Base-by-base conservation (phyloP, 371 early-diverging fungal species). In the Choanephora cucurbitarum region DNA sequence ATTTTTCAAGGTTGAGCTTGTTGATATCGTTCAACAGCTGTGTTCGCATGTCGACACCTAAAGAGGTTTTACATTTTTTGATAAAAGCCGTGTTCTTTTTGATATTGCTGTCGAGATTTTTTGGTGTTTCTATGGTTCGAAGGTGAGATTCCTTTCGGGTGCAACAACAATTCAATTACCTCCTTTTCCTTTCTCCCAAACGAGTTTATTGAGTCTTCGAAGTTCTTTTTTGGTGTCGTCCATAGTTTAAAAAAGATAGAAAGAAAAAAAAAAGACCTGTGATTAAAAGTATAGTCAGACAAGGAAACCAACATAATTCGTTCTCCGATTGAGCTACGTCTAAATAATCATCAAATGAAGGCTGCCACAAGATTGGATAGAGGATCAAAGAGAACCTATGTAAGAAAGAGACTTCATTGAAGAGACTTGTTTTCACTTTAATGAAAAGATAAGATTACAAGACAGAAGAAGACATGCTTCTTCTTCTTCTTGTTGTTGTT, bases 41-140 rank as follows among this genome's bases (percentile, higher is more conserved):
- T 4, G 79, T 67, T 0, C 77, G 64, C 31, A 82, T 82, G 52
- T 95, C 95, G 14, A 87, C 84, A 18, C 90, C 88, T 52, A 97
- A 72, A 22, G 85, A 82, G 0, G 93, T 78, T 58, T 91, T 91
- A 70, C 96, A 90, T 69, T 94, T 95, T 64, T 94, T 93, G 52
- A 96, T 92, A 66, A 98, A 97, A 6, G 91, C 85, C 3, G 93
- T 92, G 73, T 97, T 96, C 79, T 96, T 96, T 67, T 97, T 98
- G 52, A 98, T 89, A 71, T 92, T 95, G 57, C 95, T 91, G 66
- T 98, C 99, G 17, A 97, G 87, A 50, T 84, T 90, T 47, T 75
- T 75, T 37, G 49, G 55, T n/a, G 44, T 21, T 34, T 52, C 66
- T 60, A 31, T 14, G 40, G 2, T 33, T 21, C 51, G 8, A 48